phyloP scores from a whole-genome alignment of 163 green algal species.

The Prototheca wickerhamii region DNA sequence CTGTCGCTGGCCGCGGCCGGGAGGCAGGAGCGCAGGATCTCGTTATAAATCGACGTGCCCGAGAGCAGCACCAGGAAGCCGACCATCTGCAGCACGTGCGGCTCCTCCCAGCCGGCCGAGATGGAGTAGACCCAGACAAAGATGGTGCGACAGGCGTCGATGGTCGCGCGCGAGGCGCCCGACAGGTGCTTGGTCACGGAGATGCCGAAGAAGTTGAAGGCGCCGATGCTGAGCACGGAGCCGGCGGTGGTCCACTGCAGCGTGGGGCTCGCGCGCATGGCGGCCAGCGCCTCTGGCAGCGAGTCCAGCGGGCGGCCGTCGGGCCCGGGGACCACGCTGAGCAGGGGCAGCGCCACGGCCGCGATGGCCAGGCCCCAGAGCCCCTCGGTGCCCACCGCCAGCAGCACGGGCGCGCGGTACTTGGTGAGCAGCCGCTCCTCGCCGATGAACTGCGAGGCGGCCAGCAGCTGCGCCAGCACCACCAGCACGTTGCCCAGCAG shows the following conservation, averaged over 20 bases:
- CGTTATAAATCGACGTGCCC: constrained; percentile 73
- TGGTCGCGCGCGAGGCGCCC: constrained; percentile 62
- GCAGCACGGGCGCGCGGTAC: constrained; percentile 30
- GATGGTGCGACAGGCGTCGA: constrained; percentile 72
- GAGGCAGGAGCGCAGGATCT: constrained; percentile 57
- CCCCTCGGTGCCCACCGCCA: constrained; percentile 48
- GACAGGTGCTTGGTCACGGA: constrained; percentile 63
- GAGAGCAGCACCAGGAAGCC: constrained; percentile 64
- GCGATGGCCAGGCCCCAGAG: constrained; percentile 62
- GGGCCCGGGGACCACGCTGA: constrained; percentile 32
- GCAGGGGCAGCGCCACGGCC: constrained; percentile 51
- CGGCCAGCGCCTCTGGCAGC: constrained; percentile 18
- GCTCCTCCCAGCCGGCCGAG: constrained; percentile 66
- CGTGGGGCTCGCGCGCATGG: constrained; percentile 28
- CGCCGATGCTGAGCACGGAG: constrained; percentile 58
- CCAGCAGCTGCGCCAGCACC: constrained; percentile 57
- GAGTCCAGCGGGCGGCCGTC: constrained; percentile 40
- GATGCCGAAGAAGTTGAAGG: constrained; percentile 73
- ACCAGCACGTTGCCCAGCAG: constrained; percentile 72
- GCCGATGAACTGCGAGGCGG: constrained; percentile 70
- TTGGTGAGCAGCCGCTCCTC: constrained; percentile 66
- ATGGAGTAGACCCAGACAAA: constrained; percentile 69
- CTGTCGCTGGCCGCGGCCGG: constrained; percentile 4
- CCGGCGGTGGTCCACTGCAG: constrained; percentile 35
- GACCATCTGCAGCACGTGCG: constrained; percentile 62